These are phyloP conservation scores for Herpetomonas samuelpessoai DNA, from an alignment of 208 protist genomes.

Conservation along the genomic window DNA sequence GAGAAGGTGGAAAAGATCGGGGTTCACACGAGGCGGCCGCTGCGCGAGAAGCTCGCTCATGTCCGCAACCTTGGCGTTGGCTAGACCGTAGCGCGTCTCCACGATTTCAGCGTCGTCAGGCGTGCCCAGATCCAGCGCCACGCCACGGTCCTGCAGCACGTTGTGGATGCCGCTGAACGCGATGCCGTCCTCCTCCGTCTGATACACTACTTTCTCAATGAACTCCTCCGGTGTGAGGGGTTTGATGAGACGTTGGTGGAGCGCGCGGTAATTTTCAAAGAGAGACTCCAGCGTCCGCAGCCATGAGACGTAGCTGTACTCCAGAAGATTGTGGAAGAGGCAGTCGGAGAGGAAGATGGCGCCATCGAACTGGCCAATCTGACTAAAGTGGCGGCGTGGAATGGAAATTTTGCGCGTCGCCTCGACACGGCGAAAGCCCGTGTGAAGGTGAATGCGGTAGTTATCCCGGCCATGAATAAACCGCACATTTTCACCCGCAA, in stretches of 20 bases:
- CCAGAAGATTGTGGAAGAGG: constrained; percentile 81
- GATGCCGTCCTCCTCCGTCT: constrained; percentile 69
- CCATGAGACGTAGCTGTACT: constrained; percentile 87
- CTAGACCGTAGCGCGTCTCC: constrained; percentile 85
- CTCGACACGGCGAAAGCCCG: constrained; percentile 42
- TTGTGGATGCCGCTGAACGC: constrained; percentile 87
- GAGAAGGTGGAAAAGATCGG: constrained; percentile 51
- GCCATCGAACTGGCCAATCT: constrained; percentile 69
- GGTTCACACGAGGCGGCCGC: constrained; percentile 48
- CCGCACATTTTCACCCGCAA: constrained; percentile 69
- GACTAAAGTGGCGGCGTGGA: constrained; percentile 41
- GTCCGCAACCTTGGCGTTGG: constrained; percentile 88
- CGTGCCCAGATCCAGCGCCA: constrained; percentile 78
- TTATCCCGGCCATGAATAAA: constrained; percentile 70
- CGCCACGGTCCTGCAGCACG: constrained; percentile 62
- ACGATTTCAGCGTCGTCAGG: constrained; percentile 89
- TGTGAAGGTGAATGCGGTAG: constrained; percentile 85
- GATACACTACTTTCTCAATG: constrained; percentile 82
- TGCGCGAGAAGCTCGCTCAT: constrained; percentile 73
- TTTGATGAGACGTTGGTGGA: constrained; percentile 72
- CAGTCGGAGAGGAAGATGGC: constrained; percentile 78
- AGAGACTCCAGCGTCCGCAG: constrained; percentile 78
- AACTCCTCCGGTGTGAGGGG: constrained; percentile 83
- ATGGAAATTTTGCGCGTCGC: constrained; percentile 40
- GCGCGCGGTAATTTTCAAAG: constrained; percentile 80